These are phyloP conservation scores for Scenedesmus sp. DNA, from an alignment of 163 green algal genomes.

Conservation along the genomic window DNA sequence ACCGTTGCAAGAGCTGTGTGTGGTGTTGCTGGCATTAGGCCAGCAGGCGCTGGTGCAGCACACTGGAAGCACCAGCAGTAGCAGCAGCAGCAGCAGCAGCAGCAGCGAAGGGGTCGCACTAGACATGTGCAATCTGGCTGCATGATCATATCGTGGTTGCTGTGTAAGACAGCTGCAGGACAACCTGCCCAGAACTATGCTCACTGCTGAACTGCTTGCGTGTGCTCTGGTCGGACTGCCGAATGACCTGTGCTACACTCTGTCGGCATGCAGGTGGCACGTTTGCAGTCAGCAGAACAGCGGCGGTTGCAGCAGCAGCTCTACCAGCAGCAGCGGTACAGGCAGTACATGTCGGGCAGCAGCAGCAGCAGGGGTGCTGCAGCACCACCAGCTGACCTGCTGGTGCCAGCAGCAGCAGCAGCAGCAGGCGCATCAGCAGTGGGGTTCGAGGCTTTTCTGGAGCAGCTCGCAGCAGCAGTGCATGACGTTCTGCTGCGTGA, in stretches of 20 bases:
- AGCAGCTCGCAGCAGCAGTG: not conserved
- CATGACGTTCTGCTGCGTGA: constrained; percentile 3
- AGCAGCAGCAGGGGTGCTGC: not conserved
- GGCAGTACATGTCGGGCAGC: not conserved
- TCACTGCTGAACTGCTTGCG: not conserved
- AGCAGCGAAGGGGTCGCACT: not conserved
- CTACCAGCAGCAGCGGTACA: constrained; percentile 42
- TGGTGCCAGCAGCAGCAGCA: not conserved
- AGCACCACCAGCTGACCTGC: not conserved
- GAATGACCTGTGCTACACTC: not conserved
- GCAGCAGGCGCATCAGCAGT: not conserved
- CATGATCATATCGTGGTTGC: not conserved
- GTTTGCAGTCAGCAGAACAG: constrained; percentile 36
- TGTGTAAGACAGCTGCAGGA: not conserved
- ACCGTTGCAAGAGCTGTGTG: not conserved
- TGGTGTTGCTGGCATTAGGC: too few relatives aligned
- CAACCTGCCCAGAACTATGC: not conserved
- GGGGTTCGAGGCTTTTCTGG: constrained; percentile 2
- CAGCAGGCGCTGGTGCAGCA: too few relatives aligned
- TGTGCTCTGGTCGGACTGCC: not conserved
- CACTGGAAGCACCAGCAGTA: not conserved
- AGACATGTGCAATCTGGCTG: not conserved
- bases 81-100: not conserved
- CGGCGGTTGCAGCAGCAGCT: constrained; percentile 28
- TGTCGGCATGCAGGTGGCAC: constrained; percentile 15